Conservation (phyloP, 441 rosid species). For the Adansonia grandidieri region DNA sequence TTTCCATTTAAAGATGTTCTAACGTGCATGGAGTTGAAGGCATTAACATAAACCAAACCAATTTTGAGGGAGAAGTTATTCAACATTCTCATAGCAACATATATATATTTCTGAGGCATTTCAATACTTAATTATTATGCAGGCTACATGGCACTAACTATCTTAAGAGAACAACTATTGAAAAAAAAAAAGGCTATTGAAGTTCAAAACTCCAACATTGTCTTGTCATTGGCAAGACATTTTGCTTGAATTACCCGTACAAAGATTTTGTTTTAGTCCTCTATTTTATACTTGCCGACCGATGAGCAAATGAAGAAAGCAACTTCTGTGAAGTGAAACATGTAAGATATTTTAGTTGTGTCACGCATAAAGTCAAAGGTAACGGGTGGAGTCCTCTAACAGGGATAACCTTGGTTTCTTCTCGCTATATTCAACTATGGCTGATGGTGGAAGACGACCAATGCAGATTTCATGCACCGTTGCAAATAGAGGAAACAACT, state of each 20-base stretch:
- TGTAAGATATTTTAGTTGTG: conserved; percentile 1
- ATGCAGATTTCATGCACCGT: conserved; percentile 78
- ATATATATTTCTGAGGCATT: conserved; percentile 1
- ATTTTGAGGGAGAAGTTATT: not conserved
- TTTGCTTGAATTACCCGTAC: conserved; percentile 21
- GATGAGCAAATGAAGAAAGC: conserved; percentile 21
- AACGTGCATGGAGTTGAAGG: not conserved
- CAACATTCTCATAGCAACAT: not conserved
- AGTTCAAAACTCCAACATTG: conserved; percentile 19
- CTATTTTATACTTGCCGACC: conserved; percentile 10
- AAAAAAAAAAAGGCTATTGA: not conserved
- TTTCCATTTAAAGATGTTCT: not conserved
- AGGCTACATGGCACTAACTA: not conserved
- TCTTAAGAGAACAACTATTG: conserved; percentile 10
- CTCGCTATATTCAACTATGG: conserved; percentile 83
- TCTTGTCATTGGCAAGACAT: conserved; percentile 14
- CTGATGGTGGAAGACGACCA: conserved; percentile 79
- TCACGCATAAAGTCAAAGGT: not conserved
- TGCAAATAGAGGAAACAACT: conserved; percentile 80
- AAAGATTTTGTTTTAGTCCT: conserved; percentile 1
- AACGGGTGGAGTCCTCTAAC: conserved; percentile 36
- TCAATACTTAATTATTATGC: conserved; percentile 15
- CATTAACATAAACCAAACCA: not conserved
- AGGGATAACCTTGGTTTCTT: conserved; percentile 56
- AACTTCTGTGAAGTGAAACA: conserved; percentile 12